phyloP scores from a whole-genome alignment of 2,329 filamentous ascomycete species.

The Zymoseptoria passerinii region DNA sequence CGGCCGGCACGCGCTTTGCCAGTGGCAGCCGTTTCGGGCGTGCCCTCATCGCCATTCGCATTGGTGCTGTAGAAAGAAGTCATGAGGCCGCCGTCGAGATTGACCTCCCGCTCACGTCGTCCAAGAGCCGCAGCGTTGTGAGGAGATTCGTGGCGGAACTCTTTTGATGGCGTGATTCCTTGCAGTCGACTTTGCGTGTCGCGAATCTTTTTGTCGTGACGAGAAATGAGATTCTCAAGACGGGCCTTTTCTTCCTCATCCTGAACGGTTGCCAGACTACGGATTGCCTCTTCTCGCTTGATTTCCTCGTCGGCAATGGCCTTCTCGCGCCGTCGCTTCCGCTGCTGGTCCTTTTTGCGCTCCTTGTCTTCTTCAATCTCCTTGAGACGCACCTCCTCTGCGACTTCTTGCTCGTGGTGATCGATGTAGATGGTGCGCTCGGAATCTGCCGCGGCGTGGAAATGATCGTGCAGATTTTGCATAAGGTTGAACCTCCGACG shows the following conservation, averaged over 20 bases:
- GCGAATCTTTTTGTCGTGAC: conserved; percentile 85
- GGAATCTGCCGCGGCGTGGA: conserved; percentile 59
- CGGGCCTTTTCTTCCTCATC: conserved; percentile 76
- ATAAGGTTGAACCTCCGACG: conserved; percentile 50
- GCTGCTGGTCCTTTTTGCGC: conserved; percentile 99
- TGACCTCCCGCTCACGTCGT: conserved; percentile 49
- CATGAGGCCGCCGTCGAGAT: conserved; percentile 74
- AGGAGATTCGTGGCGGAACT: conserved; percentile 62
- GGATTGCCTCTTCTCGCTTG: conserved; percentile 72
- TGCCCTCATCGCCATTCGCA: conserved; percentile 19
- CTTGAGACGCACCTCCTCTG: conserved; percentile 78
- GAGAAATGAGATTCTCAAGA: conserved; percentile 75
- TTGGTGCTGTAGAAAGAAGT: conserved; percentile 61
- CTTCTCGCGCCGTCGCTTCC: conserved; percentile 90
- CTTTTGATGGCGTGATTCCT: conserved; percentile 65
- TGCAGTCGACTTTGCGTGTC: conserved; percentile 82
- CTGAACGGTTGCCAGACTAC: conserved; percentile 66
- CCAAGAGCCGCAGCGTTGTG: conserved; percentile 25
- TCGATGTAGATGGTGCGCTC: conserved; percentile 71
- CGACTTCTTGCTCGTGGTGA: conserved; percentile 68
- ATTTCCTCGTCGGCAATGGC: conserved; percentile 80
- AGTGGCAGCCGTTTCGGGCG: conserved; percentile 20
- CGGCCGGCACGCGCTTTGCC: conserved; percentile 43
- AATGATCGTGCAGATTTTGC: conserved; percentile 48
- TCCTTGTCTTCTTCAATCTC: conserved; percentile 94